Conservation (phyloP, 169 alveolate species). For the Eimeria falciformis region DNA sequence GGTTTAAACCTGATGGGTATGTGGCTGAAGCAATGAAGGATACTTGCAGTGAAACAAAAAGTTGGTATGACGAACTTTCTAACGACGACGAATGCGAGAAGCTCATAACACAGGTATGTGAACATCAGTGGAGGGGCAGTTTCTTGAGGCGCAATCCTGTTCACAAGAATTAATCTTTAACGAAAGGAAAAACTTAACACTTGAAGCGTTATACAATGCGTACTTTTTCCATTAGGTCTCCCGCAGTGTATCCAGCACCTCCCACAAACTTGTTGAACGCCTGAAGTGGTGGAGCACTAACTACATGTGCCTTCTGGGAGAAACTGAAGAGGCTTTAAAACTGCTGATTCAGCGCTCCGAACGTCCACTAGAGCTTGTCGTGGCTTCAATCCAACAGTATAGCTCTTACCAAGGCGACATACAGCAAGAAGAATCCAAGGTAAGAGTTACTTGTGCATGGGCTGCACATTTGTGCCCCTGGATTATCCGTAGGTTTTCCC, state of each 20-base stretch:
- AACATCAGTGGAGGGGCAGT: no score
- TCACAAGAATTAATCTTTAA: background rate
- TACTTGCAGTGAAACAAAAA: background rate
- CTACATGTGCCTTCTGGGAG: constrained; percentile 82
- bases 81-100: constrained; percentile 76
- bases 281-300: constrained; percentile 83
- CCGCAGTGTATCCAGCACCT: constrained; percentile 63
- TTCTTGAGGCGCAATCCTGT: no score
- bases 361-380: constrained; percentile 80
- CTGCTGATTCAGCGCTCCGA: constrained; percentile 79
- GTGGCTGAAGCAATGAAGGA: constrained; percentile 12
- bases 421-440: constrained; percentile 82
- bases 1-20: background rate
- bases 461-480: background rate
- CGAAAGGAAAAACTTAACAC: background rate
- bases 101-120: constrained; percentile 74
- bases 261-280: constrained; percentile 79
- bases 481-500: background rate
- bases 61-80: constrained; percentile 75
- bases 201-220: background rate
- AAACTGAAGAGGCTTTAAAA: constrained; percentile 79
- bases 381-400: constrained; percentile 81
- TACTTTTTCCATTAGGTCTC: constrained; percentile 4
- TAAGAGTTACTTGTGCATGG: background rate
- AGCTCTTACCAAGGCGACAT: constrained; percentile 82